Percentiles rank a stretch among this genome's conserved stretches.
Evolutionary conservation across 2,329 filamentous ascomycete species (phyloP).

Genomic region (Fusarium pseudocircinatum): DNA sequence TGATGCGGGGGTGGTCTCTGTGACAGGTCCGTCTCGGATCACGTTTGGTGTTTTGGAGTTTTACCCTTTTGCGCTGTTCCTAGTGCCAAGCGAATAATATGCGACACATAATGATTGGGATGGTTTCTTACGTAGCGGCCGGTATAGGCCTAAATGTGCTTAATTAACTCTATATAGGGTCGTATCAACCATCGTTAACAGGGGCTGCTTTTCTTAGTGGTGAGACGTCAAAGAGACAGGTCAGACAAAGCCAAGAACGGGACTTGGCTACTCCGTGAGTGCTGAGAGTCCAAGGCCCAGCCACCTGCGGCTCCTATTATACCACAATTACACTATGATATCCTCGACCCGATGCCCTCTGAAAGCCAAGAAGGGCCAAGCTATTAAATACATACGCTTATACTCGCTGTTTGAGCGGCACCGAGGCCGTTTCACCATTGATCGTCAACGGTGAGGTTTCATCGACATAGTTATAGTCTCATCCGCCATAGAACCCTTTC

Average conservation of each 20-base stretch:
- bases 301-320: neutral
- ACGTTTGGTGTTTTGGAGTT: constrained; percentile 42
- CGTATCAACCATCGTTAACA: neutral
- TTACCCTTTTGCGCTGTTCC: constrained; percentile 16
- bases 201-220: constrained; percentile 8
- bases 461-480: neutral
- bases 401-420: constrained; percentile 20
- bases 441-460: constrained; percentile 21
- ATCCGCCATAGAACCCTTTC: neutral
- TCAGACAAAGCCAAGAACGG: constrained; percentile 34
- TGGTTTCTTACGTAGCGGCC: constrained; percentile 10
- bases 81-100: constrained; percentile 19
- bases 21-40: constrained; percentile 51
- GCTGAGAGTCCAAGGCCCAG: neutral
- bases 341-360: neutral
- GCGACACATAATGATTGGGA: constrained; percentile 4
- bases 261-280: constrained; percentile 19
- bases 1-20: constrained; percentile 40
- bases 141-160: constrained; percentile 23
- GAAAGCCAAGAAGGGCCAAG: constrained; percentile 24
- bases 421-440: constrained; percentile 20
- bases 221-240: constrained; percentile 29
- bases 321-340: neutral
- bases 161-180: constrained; percentile 18
- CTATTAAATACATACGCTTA: neutral